Conservation (phyloP, 345 rosid species). For the Syzygium aromaticum region DNA sequence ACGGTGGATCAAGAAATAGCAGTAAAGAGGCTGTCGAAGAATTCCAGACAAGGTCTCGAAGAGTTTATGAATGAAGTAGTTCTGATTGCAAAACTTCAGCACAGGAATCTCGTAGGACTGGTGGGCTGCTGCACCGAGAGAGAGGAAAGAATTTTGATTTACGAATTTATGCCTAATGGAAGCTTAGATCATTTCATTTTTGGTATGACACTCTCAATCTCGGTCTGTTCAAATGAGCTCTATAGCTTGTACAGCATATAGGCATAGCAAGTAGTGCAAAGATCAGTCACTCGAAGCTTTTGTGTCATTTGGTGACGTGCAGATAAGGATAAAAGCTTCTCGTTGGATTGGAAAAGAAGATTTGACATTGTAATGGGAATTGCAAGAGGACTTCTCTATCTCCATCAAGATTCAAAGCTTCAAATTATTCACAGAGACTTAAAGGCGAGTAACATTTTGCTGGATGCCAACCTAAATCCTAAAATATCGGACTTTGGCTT, state of each 20-base stretch:
- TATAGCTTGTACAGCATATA: not conserved
- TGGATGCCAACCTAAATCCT: not conserved
- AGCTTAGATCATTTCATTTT: conserved; percentile 36
- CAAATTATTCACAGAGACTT: conserved; percentile 1
- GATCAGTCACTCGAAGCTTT: not conserved
- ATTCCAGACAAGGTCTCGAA: conserved; percentile 28
- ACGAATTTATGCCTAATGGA: conserved; percentile 35
- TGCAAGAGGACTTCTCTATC: not conserved
- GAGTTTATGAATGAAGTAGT: conserved; percentile 32
- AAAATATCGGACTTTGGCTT: not conserved
- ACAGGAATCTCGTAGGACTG: conserved; percentile 42
- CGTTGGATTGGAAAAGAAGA: not conserved
- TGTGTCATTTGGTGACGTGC: not conserved
- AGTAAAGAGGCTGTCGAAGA: conserved; percentile 27
- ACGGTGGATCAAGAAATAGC: conserved; percentile 36
- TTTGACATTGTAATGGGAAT: not conserved
- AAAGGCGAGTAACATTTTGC: not conserved
- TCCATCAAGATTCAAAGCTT: not conserved
- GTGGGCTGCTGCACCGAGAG: conserved; percentile 33
- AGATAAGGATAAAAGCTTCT: conserved; percentile 16
- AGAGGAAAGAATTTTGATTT: conserved; percentile 22
- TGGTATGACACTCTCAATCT: conserved; percentile 11
- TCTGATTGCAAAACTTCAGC: conserved; percentile 47
- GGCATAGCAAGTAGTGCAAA: not conserved
- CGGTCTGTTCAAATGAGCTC: not conserved